Evolutionary conservation across 2,329 filamentous ascomycete species (phyloP).

Genomic region (Leptographium flavum): DNA sequence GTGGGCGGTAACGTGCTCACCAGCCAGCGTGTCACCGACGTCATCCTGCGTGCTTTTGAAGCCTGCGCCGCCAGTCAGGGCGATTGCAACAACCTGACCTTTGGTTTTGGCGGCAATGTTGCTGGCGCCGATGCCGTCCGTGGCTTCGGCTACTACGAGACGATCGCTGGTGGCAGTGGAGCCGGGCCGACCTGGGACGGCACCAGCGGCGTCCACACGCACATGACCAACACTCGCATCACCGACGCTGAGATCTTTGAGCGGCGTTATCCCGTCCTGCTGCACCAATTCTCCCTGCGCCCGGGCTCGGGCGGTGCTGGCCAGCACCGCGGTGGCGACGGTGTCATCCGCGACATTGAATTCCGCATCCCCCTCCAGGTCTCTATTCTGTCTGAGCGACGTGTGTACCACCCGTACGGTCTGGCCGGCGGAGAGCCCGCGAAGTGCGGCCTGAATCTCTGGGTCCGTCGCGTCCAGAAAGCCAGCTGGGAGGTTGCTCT

Average conservation of each 20-base stretch:
- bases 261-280: slow-evolving; percentile 57
- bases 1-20: slow-evolving; percentile 77
- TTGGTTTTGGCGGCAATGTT: slow-evolving; percentile 61
- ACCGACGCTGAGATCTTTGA: slow-evolving; percentile 72
- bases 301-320: slow-evolving; percentile 49
- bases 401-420: slow-evolving; percentile 69
- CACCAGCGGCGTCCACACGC: slow-evolving; percentile 62
- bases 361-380: slow-evolving; percentile 66
- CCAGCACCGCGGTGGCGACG: slow-evolving; percentile 57
- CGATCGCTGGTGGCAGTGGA: slow-evolving; percentile 64
- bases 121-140: slow-evolving; percentile 41
- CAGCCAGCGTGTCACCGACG: slow-evolving; percentile 67
- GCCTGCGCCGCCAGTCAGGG: slow-evolving; percentile 70
- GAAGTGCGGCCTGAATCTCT: slow-evolving; percentile 68
- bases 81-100: slow-evolving; percentile 74
- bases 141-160: slow-evolving; percentile 81
- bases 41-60: slow-evolving; percentile 66
- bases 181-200: slow-evolving; percentile 62
- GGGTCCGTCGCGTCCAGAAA: slow-evolving; percentile 61
- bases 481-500: slow-evolving; percentile 32
- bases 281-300: slow-evolving; percentile 55
- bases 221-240: slow-evolving; percentile 80
- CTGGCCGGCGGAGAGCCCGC: slow-evolving; percentile 72
- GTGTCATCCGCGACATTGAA: slow-evolving; percentile 66
- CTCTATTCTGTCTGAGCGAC: slow-evolving; percentile 47